Conservation (phyloP, 2,329 filamentous ascomycete species). For the Drechslerella coelobrocha region DNA sequence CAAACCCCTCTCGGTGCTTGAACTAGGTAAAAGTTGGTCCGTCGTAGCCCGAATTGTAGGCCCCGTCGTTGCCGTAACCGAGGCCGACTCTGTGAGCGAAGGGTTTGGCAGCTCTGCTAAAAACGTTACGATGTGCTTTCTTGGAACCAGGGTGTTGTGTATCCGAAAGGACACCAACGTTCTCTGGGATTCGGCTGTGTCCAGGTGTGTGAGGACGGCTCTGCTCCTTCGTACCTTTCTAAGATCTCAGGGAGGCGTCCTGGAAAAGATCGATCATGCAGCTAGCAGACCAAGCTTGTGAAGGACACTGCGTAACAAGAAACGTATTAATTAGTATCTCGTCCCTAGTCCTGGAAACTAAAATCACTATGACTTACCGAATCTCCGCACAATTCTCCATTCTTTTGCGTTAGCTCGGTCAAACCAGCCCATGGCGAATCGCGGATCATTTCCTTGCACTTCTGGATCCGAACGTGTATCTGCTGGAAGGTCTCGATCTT, state of each 20-base stretch:
- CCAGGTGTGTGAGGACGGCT: not conserved
- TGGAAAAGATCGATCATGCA: slow-evolving; percentile 96
- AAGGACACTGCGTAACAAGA: slow-evolving; percentile 78
- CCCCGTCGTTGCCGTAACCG: slow-evolving; percentile 24
- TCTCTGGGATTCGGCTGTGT: not conserved
- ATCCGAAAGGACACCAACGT: not conserved
- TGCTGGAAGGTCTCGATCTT: slow-evolving; percentile 92
- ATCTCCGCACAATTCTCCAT: slow-evolving; percentile 81
- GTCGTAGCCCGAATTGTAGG: slow-evolving; percentile 8
- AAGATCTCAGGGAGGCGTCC: slow-evolving; percentile 69
- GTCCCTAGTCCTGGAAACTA: slow-evolving; percentile 42
- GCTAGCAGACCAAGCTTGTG: slow-evolving; percentile 93
- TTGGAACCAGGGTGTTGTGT: slow-evolving; percentile 12
- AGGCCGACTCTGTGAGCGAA: slow-evolving; percentile 7
- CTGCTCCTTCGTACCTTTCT: slow-evolving; percentile 4
- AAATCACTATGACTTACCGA: slow-evolving; percentile 69
- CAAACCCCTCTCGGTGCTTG: not conserved
- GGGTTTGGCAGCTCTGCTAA: slow-evolving; percentile 26
- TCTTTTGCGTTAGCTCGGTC: slow-evolving; percentile 90
- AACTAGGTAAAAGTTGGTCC: not conserved
- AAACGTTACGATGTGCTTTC: slow-evolving; percentile 25
- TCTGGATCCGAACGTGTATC: slow-evolving; percentile 79
- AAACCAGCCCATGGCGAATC: slow-evolving; percentile 87
- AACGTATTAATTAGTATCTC: slow-evolving; percentile 55
- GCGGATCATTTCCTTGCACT: slow-evolving; percentile 83